Percentiles rank a stretch among this genome's conserved stretches.
Evolutionary conservation across 2,329 filamentous ascomycete genomes (phyloP).

Genomic region (Aspergillus pseudoterreus): DNA sequence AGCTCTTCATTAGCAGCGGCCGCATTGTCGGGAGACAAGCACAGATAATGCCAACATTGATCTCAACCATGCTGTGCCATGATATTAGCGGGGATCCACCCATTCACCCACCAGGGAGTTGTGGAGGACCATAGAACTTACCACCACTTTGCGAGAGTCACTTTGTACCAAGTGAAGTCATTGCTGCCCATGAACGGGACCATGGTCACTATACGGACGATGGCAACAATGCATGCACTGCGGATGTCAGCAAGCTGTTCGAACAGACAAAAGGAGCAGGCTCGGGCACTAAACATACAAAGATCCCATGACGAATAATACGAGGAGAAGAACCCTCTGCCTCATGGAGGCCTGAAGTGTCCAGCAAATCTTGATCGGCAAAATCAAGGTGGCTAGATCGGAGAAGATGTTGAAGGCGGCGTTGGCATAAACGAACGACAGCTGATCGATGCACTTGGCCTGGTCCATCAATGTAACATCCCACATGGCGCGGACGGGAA

Average conservation of each 20-base stretch:
- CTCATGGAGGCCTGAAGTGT: conserved; percentile 6
- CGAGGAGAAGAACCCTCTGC: conserved; percentile 6
- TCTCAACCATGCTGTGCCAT: conserved; percentile 11
- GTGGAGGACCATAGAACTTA: conserved; percentile 3
- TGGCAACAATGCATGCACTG: conserved; percentile 12
- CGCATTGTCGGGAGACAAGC: conserved; percentile 12
- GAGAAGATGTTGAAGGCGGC: conserved; percentile 14
- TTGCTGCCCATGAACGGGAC: conserved; percentile 9
- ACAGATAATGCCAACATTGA: conserved; percentile 16
- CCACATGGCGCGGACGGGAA: conserved; percentile 12
- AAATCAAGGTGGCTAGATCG: conserved; percentile 8
- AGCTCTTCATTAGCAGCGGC: conserved; percentile 4
- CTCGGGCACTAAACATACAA: conserved; percentile 4
- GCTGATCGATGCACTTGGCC: conserved; percentile 10
- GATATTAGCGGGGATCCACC: not conserved
- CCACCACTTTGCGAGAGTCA: conserved; percentile 14
- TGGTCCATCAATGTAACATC: conserved; percentile 10
- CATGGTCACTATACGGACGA: conserved; percentile 15
- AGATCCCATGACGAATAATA: conserved; percentile 12
- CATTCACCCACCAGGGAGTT: too few relatives aligned
- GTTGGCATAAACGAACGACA: conserved; percentile 13
- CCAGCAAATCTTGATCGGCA: conserved; percentile 12
- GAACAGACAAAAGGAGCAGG: too few relatives aligned
- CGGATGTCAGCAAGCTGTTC: not conserved
- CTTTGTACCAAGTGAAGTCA: conserved; percentile 14